Evolutionary conservation across 192 early-diverging fungal species (phyloP).

Genomic region (Cladochytrium replicatum): DNA sequence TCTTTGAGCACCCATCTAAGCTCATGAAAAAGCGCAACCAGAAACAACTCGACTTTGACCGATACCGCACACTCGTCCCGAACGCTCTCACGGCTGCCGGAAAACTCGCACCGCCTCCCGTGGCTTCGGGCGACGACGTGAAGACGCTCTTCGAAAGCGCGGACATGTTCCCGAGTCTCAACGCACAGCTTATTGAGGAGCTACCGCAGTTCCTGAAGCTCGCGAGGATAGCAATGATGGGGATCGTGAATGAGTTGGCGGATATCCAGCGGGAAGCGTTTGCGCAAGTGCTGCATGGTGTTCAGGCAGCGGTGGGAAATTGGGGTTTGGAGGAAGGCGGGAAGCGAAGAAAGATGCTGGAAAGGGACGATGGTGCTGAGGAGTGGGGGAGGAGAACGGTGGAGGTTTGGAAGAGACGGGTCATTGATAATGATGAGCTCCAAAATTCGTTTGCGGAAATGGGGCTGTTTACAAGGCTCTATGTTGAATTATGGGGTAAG

Average conservation of each 20-base stretch:
- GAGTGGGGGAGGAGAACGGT: slow-evolving; percentile 3
- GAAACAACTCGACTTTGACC: slow-evolving; percentile 64
- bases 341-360: background rate
- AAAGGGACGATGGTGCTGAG: background rate
- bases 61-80: slow-evolving; percentile 8
- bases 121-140: too few species aligned
- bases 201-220: slow-evolving; percentile 54
- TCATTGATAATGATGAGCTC: too few species aligned
- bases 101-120: too few species aligned
- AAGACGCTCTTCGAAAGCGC: slow-evolving; percentile 57
- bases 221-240: slow-evolving; percentile 45
- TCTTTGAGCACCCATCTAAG: slow-evolving; percentile 52
- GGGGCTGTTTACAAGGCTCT: slow-evolving; percentile 2
- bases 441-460: too few species aligned
- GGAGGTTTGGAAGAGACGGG: slow-evolving; percentile 4
- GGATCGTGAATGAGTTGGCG: slow-evolving; percentile 45
- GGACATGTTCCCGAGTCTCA: slow-evolving; percentile 51
- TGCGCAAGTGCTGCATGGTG: slow-evolving; percentile 17
- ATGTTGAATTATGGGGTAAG: background rate
- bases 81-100: too few species aligned
- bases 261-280: slow-evolving; percentile 36
- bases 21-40: slow-evolving; percentile 64
- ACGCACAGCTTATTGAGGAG: slow-evolving; percentile 63
- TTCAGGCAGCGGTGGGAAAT: background rate
- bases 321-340: background rate